These are phyloP conservation scores for Podila verticillata DNA, from an alignment of 192 early-diverging fungal species.

Conservation along the genomic window DNA sequence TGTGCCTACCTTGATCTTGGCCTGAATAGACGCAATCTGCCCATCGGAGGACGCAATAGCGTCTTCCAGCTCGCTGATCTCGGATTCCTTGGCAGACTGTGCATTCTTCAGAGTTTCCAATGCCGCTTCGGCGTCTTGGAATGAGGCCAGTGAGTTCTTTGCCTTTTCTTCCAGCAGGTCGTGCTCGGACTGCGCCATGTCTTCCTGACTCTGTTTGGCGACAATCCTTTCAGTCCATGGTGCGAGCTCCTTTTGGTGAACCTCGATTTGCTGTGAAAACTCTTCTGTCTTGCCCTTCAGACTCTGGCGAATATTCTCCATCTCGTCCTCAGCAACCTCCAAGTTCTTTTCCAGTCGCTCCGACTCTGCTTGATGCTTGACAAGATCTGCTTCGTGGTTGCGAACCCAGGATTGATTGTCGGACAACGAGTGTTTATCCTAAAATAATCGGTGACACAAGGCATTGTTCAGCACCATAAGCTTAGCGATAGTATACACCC, in stretches of 20 bases:
- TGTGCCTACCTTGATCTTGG: constrained; percentile 40
- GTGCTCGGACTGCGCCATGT: constrained; percentile 84
- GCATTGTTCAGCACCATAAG: neutral
- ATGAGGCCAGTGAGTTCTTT: constrained; percentile 57
- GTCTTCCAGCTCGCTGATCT: constrained; percentile 60
- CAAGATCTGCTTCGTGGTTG: constrained; percentile 74
- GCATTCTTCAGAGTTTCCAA: constrained; percentile 32
- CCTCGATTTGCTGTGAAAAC: constrained; percentile 84
- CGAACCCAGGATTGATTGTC: constrained; percentile 74
- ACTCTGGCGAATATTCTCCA: constrained; percentile 83
- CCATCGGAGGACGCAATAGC: constrained; percentile 36
- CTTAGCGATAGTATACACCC: too few relatives aligned
- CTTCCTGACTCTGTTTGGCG: constrained; percentile 74
- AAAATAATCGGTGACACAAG: neutral
- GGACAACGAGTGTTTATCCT: constrained; percentile 65
- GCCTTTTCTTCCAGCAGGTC: constrained; percentile 76
- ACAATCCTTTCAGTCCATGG: constrained; percentile 91
- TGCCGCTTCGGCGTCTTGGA: constrained; percentile 69
- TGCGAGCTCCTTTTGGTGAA: constrained; percentile 83
- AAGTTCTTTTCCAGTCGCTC: constrained; percentile 71
- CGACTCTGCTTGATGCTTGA: constrained; percentile 65
- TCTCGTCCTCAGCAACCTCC: constrained; percentile 67
- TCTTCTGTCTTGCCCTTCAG: constrained; percentile 86
- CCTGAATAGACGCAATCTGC: constrained; percentile 36
- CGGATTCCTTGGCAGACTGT: constrained; percentile 49